These are phyloP conservation scores for Eucalyptus shirleyi DNA, from an alignment of 345 rosid genomes.

Conservation along the genomic window DNA sequence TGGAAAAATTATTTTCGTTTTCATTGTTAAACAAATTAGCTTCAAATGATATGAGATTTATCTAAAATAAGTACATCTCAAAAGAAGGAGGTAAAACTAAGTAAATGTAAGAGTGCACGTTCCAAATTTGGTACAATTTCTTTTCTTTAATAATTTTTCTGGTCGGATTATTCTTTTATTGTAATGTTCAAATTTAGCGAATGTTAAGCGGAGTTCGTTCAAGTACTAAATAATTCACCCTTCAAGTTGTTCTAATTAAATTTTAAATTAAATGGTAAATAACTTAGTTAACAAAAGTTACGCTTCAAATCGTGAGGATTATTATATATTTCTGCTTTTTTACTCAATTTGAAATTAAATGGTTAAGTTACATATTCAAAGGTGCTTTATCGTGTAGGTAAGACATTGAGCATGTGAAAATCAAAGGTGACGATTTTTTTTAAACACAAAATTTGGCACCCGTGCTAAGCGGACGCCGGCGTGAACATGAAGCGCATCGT, in stretches of 20 bases:
- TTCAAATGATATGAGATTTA: background rate
- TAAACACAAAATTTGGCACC: background rate
- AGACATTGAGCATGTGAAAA: background rate
- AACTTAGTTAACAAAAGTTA: background rate
- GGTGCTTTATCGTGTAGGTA: background rate
- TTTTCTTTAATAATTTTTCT: background rate
- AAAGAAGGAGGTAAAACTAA: background rate
- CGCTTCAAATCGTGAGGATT: background rate
- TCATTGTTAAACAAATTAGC: background rate
- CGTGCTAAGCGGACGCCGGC: rapidly evolving
- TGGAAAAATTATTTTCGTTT: background rate
- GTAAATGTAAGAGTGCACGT: background rate
- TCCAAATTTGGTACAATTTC: background rate
- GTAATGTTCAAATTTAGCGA: background rate
- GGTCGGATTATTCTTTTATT: background rate
- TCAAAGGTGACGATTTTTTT: background rate
- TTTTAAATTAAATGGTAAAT: background rate
- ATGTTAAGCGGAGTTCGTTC: background rate
- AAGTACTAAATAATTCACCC: background rate
- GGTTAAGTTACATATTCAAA: background rate
- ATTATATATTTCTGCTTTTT: too few species aligned
- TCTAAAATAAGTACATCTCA: background rate
- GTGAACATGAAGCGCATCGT: background rate
- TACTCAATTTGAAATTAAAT: background rate
- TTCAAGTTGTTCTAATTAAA: background rate